Evolutionary conservation across 257 asterid genomes (phyloP).

Genomic region (Misopates orontium): DNA sequence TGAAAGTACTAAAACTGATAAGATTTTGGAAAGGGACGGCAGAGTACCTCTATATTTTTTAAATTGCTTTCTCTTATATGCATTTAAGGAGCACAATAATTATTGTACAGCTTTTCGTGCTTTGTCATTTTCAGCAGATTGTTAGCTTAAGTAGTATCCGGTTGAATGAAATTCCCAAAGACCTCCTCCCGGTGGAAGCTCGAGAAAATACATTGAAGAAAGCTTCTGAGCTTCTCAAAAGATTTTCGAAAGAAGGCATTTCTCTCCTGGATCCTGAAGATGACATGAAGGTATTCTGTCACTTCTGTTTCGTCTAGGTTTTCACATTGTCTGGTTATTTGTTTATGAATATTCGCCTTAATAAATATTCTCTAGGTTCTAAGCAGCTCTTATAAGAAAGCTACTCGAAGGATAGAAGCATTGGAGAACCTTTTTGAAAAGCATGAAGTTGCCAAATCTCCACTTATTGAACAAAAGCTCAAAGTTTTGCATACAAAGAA

Average conservation of each 20-base stretch:
- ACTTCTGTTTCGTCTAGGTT: conserved; percentile 7
- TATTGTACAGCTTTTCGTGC: conserved; percentile 11
- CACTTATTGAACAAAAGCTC: conserved; percentile 86
- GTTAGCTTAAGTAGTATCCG: conserved; percentile 75
- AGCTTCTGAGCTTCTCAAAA: conserved; percentile 72
- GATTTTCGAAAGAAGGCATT: conserved; percentile 78
- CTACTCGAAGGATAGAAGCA: conserved; percentile 81
- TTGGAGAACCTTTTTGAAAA: conserved; percentile 87
- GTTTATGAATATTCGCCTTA: too few relatives aligned
- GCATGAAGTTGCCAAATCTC: conserved; percentile 81
- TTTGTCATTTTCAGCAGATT: conserved; percentile 48
- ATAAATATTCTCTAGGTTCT: conserved; percentile 59
- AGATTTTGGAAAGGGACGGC: too few relatives aligned
- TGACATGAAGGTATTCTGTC: conserved; percentile 80
- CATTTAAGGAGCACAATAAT: conserved; percentile 1
- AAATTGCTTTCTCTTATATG: conserved; percentile 3
- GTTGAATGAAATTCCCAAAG: conserved; percentile 68
- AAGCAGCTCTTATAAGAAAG: conserved; percentile 80
- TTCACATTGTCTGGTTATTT: conserved; percentile 16
- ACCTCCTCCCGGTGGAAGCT: conserved; percentile 80
- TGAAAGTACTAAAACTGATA: not conserved
- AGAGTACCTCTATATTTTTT: too few relatives aligned
- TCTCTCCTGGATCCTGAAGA: conserved; percentile 91
- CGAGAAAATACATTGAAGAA: conserved; percentile 92
- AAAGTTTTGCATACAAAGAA: conserved; percentile 76